These are phyloP conservation scores for Bothia castanella DNA, from an alignment of 1,284 basidiomycete species.

Conservation along the genomic window DNA sequence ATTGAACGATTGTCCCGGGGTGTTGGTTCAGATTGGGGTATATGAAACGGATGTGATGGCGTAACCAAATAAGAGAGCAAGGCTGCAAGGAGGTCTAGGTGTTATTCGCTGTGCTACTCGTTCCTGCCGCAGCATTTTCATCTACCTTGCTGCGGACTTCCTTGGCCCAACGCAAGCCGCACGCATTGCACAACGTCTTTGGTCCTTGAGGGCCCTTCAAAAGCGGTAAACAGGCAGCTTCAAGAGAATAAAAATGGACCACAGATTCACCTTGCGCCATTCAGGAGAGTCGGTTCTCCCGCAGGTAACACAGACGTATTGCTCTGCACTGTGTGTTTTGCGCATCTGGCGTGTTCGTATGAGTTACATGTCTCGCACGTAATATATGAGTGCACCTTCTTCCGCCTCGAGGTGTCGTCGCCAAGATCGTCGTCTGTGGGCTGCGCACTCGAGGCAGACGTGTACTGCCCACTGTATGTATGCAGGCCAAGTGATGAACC, in stretches of 20 bases:
- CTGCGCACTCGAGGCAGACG: conserved; percentile 14
- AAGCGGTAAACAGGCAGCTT: conserved; percentile 16
- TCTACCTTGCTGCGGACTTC: conserved; percentile 45
- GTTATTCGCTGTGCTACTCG: conserved; percentile 17
- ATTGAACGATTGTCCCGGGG: conserved; percentile 4
- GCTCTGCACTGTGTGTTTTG: conserved; percentile 52
- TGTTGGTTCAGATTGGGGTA: conserved; percentile 8
- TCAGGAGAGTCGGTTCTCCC: conserved; percentile 79
- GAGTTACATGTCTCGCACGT: not conserved
- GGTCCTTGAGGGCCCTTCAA: conserved; percentile 72
- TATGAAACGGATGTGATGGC: conserved; percentile 1
- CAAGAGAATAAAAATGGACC: not conserved
- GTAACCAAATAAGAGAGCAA: conserved; percentile 1
- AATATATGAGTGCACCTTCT: conserved; percentile 36
- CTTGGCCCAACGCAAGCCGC: conserved; percentile 82
- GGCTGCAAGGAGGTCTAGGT: conserved; percentile 12
- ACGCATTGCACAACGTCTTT: conserved; percentile 86
- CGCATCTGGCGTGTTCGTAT: conserved; percentile 34
- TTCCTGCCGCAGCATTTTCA: conserved; percentile 26
- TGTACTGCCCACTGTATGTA: conserved; percentile 19
- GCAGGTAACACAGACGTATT: conserved; percentile 74
- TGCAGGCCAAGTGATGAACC: conserved; percentile 11
- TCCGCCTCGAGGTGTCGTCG: conserved; percentile 32
- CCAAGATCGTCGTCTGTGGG: conserved; percentile 27
- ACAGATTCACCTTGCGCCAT: conserved; percentile 67